These are phyloP conservation scores for Yarrowia phangngaensis DNA, from an alignment of 805 yeast species.

Conservation along the genomic window DNA sequence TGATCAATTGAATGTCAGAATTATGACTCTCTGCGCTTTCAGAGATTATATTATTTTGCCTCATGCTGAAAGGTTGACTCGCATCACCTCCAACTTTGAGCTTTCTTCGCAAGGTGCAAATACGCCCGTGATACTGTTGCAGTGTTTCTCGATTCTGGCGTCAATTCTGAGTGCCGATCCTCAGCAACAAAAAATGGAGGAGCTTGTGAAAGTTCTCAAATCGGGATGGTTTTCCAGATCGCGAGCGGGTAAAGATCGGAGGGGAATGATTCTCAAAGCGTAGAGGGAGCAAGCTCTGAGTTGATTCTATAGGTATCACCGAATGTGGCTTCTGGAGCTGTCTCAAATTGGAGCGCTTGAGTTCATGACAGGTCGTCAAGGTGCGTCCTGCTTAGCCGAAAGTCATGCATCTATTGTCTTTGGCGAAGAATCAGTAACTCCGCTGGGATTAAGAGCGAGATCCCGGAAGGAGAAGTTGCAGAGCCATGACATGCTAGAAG, in stretches of 20 bases:
- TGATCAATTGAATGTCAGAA: constrained; percentile 34
- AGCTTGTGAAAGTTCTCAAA: constrained; percentile 40
- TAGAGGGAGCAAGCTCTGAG: background rate
- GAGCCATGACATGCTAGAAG: no score
- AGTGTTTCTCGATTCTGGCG: constrained; percentile 58
- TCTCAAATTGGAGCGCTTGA: no score
- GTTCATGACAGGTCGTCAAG: no score
- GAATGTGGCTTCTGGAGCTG: no score
- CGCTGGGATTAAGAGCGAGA: no score
- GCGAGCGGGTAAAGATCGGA: constrained; percentile 35
- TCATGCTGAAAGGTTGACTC: constrained; percentile 33
- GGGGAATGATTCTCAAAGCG: constrained; percentile 31
- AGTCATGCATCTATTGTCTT: no score
- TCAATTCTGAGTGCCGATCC: constrained; percentile 53
- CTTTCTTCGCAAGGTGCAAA: constrained; percentile 30
- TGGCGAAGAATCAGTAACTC: no score
- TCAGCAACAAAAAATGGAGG: constrained; percentile 58
- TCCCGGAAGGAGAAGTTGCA: no score
- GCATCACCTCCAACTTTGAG: constrained; percentile 29
- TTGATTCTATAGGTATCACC: no score
- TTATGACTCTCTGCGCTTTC: constrained; percentile 38
- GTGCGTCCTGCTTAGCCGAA: no score
- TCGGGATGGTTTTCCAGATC: constrained; percentile 36
- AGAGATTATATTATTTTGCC: constrained; percentile 41
- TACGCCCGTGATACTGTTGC: constrained; percentile 45